A percentile compares a stretch with the other conserved stretches of the same genome.
Evolutionary conservation across 1,139 yeast species (phyloP).

Genomic region (Geotrichum klebahnii): DNA sequence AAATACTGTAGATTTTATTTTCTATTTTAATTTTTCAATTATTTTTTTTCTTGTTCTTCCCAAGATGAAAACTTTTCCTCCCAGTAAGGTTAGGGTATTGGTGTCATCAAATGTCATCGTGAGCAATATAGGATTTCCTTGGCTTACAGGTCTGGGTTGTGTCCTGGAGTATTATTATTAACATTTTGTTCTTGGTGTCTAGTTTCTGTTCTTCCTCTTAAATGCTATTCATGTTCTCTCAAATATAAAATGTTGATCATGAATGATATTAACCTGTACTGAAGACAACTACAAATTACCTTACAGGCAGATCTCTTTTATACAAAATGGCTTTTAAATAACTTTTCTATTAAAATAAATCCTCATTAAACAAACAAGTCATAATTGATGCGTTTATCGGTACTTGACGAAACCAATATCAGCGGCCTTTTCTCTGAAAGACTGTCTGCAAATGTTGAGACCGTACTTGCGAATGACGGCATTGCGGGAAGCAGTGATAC

Average conservation of each 20-base stretch:
- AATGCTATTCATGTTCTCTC: not conserved
- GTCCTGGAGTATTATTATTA: not conserved
- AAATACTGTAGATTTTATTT: not conserved
- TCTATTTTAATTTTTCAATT: not conserved
- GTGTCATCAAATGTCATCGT: not conserved
- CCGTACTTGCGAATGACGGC: slow-evolving; percentile 99
- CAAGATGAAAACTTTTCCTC: slow-evolving; percentile 12
- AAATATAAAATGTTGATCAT: too few relatives aligned
- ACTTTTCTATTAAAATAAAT: slow-evolving; percentile 7
- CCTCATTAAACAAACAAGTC: slow-evolving; percentile 4
- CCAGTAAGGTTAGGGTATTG: slow-evolving; percentile 9
- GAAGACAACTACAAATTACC: too few relatives aligned
- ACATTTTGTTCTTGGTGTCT: not conserved
- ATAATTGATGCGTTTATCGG: slow-evolving; percentile 54
- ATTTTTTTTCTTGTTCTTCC: not conserved
- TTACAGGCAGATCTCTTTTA: too few relatives aligned
- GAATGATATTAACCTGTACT: too few relatives aligned
- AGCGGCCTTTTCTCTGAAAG: slow-evolving; percentile 99
- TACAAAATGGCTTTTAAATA: not conserved
- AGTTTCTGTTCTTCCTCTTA: not conserved
- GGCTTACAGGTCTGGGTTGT: not conserved
- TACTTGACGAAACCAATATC: slow-evolving; percentile 99
- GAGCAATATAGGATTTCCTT: not conserved
- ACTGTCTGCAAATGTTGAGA: slow-evolving; percentile 99
- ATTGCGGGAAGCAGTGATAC: slow-evolving; percentile 97